Evolutionary conservation across 441 rosid genomes (phyloP).

Genomic region (Adansonia grandidieri): DNA sequence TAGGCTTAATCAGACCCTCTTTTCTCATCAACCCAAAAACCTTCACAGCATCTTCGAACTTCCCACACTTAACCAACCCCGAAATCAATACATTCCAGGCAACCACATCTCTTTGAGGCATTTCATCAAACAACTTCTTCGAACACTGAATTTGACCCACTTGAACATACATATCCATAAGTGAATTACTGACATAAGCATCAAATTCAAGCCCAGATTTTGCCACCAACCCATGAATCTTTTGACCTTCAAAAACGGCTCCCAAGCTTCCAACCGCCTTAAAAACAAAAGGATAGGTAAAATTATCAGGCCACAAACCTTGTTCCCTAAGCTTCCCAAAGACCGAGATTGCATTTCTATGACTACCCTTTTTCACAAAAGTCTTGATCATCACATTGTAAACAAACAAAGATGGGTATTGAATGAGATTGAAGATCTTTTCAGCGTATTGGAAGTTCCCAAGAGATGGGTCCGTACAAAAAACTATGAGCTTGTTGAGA

Average conservation of each 20-base stretch:
- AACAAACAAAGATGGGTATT: conserved; percentile 26
- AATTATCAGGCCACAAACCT: conserved; percentile 27
- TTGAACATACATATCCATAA: conserved; percentile 26
- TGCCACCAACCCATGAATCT: conserved; percentile 25
- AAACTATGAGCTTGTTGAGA: conserved; percentile 36
- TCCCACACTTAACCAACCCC: conserved; percentile 26
- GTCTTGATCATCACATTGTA: conserved; percentile 29
- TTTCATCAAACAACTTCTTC: conserved; percentile 28
- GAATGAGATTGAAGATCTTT: conserved; percentile 26
- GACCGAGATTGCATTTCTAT: conserved; percentile 20
- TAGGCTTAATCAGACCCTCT: conserved; percentile 24
- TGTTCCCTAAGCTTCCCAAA: conserved; percentile 20
- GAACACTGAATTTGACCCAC: conserved; percentile 19
- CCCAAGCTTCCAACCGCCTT: conserved; percentile 29
- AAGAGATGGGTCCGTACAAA: conserved; percentile 28
- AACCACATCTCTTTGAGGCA: conserved; percentile 27
- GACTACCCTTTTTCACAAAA: conserved; percentile 15
- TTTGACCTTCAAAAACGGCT: conserved; percentile 12
- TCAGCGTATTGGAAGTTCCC: conserved; percentile 13
- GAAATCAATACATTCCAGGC: conserved; percentile 28
- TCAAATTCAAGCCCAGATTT: conserved; percentile 29
- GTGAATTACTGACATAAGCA: conserved; percentile 25
- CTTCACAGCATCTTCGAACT: conserved; percentile 25
- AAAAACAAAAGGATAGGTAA: conserved; percentile 24
- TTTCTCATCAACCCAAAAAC: conserved; percentile 24